phyloP scores from a whole-genome alignment of 148 eudicot species.

The Arctostaphylos glauca region DNA sequence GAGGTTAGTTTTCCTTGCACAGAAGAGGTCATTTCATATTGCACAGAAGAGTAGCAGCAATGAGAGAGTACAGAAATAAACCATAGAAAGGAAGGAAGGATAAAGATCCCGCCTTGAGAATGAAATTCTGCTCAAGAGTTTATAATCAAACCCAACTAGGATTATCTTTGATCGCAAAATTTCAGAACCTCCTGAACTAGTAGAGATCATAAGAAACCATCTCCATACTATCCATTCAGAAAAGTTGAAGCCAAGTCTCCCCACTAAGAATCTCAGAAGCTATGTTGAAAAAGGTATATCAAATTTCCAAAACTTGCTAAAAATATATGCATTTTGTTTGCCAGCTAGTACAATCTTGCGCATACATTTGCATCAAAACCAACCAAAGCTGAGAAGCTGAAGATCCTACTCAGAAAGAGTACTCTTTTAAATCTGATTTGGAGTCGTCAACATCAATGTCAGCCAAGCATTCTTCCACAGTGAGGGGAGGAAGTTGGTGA shows the following conservation, averaged over 20 bases:
- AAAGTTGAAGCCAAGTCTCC: not conserved
- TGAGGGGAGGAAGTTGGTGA: slow-evolving; percentile 73
- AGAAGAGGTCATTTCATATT: no score
- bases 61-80: no score
- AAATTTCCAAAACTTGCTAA: no score
- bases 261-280: not conserved
- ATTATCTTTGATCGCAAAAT: not conserved
- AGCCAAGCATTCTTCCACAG: slow-evolving; percentile 82
- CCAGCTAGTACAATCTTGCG: not conserved
- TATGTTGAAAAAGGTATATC: not conserved
- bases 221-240: not conserved
- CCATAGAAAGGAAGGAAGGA: no score
- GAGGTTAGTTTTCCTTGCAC: not conserved
- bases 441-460: slow-evolving; percentile 60
- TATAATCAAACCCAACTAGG: not conserved
- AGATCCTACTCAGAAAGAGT: slow-evolving; percentile 46
- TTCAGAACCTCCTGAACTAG: not conserved
- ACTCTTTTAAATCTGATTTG: slow-evolving; percentile 72
- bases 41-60: no score
- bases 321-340: not conserved
- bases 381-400: not conserved
- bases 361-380: not conserved
- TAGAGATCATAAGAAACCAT: not conserved
- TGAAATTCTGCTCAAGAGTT: no score
- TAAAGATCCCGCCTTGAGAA: no score